Percentiles rank a stretch among this genome's conserved stretches.
Conservation (phyloP, 2,329 filamentous ascomycete species). For the Fusarium algeriense region DNA sequence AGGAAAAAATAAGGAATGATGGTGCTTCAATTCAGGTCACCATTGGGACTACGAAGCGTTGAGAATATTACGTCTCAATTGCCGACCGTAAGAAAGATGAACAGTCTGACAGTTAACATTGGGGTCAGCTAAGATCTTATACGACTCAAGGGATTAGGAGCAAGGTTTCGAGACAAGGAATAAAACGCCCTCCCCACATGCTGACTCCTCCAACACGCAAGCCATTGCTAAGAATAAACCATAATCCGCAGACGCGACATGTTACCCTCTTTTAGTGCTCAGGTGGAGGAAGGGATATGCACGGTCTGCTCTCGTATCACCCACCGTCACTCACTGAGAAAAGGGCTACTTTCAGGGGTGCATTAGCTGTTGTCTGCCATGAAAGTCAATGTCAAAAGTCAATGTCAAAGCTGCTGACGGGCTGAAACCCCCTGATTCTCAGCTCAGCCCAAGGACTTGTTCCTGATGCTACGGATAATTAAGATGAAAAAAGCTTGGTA, state of each 20-base stretch:
- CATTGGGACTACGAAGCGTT: constrained; percentile 15
- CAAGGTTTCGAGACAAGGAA: constrained; percentile 30
- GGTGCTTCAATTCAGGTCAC: constrained; percentile 21
- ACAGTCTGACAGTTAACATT: background rate
- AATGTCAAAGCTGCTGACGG: constrained; percentile 14
- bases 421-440: constrained; percentile 25
- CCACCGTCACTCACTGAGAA: background rate
- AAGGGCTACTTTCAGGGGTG: constrained; percentile 25
- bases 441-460: background rate
- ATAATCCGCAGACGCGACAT: constrained; percentile 31
- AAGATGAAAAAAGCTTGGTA: constrained; percentile 14
- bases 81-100: background rate
- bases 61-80: background rate
- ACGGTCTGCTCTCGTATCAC: constrained; percentile 16
- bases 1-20: constrained; percentile 11
- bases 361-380: constrained; percentile 8
- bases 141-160: constrained; percentile 11
- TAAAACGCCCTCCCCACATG: constrained; percentile 30
- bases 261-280: background rate
- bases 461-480: background rate
- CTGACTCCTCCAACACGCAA: constrained; percentile 27
- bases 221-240: constrained; percentile 30
- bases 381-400: background rate
- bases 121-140: constrained; percentile 28
- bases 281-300: constrained; percentile 27